A percentile compares a stretch with the other conserved stretches of the same genome.
phyloP scores from a whole-genome alignment of 768 basidiomycete species.

The Sarcodon aspratus region DNA sequence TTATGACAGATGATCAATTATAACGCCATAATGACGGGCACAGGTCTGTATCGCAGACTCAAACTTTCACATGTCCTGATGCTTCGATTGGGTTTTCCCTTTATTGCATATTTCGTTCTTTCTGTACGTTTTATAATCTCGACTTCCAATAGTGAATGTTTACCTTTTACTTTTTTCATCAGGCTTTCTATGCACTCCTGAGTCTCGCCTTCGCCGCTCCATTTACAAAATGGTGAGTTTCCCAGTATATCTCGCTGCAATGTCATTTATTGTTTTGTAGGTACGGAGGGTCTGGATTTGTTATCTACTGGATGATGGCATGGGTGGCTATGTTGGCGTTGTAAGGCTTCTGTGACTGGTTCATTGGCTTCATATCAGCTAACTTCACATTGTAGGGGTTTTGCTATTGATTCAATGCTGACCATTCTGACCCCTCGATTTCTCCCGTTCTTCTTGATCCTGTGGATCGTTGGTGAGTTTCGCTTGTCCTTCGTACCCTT shows the following conservation, averaged over 20 bases:
- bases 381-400: conserved; percentile 30
- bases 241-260: neutral
- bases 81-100: conserved; percentile 24
- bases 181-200: conserved; percentile 49
- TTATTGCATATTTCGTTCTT: conserved; percentile 23
- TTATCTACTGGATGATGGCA: conserved; percentile 60
- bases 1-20: neutral
- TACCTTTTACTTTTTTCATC: neutral
- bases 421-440: conserved; percentile 41
- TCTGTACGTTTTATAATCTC: conserved; percentile 5
- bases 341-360: conserved; percentile 20
- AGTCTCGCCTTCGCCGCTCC: conserved; percentile 50
- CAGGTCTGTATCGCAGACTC: conserved; percentile 28
- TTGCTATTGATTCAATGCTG: conserved; percentile 49
- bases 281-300: conserved; percentile 40
- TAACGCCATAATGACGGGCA: conserved; percentile 4
- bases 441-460: conserved; percentile 48
- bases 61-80: conserved; percentile 24
- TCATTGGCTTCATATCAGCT: neutral
- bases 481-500: neutral
- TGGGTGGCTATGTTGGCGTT: conserved; percentile 45
- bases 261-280: conserved; percentile 11
- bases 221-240: conserved; percentile 32
- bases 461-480: conserved; percentile 49
- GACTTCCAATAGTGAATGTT: neutral